A percentile compares a stretch with the other conserved stretches of the same genome.
These are phyloP conservation scores for Lolium multiflorum DNA, from an alignment of 176 grass and related monocot genomes.

Conservation along the genomic window DNA sequence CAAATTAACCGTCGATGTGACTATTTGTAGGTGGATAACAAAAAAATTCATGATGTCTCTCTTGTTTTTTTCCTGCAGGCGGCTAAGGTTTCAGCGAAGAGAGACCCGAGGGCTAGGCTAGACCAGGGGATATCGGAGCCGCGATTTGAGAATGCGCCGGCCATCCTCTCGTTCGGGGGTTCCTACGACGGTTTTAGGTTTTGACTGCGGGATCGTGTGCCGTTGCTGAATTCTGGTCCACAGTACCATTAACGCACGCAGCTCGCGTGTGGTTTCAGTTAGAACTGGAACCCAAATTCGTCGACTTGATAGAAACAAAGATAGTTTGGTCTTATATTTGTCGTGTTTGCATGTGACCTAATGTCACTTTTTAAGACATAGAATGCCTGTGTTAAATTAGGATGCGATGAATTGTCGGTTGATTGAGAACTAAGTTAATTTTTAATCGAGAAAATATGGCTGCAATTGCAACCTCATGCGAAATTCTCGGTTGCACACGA, in stretches of 20 bases:
- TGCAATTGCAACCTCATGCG: too few relatives aligned
- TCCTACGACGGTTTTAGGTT: not conserved
- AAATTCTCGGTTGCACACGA: too few relatives aligned
- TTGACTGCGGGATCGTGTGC: not conserved
- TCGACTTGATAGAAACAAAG: not conserved
- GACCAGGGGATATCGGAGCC: not conserved
- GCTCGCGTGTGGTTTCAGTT: not conserved
- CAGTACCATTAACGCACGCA: not conserved
- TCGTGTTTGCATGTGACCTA: not conserved
- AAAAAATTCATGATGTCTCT: not conserved
- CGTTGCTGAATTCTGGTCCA: not conserved
- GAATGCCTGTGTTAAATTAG: too few relatives aligned
- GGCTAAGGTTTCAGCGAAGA: conserved; percentile 1
- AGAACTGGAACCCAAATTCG: not conserved
- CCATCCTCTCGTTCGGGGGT: conserved; percentile 12
- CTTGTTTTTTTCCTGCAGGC: not conserved
- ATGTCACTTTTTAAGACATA: too few relatives aligned
- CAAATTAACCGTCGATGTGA: not conserved
- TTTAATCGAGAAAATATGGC: too few relatives aligned
- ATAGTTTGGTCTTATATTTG: not conserved
- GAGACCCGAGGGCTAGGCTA: not conserved
- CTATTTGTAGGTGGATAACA: not conserved
- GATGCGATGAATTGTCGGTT: too few relatives aligned
- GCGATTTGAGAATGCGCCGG: conserved; percentile 11
- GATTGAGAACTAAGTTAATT: too few relatives aligned